These are phyloP conservation scores for Wickerhamiella allomyrinae DNA, from an alignment of 805 yeast species.

Conservation along the genomic window DNA sequence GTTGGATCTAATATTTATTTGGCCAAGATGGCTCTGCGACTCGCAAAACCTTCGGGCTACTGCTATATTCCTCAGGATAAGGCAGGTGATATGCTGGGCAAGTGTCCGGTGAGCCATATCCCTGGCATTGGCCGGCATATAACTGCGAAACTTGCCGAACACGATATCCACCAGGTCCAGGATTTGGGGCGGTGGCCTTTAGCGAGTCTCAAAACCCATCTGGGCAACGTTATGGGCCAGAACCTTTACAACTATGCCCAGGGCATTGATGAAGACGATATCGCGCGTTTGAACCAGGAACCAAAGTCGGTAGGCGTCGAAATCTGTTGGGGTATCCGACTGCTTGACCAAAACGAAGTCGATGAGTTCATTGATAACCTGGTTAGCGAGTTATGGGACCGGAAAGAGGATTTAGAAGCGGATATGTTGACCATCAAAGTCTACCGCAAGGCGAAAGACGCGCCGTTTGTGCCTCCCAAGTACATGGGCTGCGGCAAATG, in stretches of 20 bases:
- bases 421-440: constrained; percentile 47
- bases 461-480: constrained; percentile 66
- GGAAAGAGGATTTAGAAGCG: constrained; percentile 35
- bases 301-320: constrained; percentile 77
- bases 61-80: constrained; percentile 25
- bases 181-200: constrained; percentile 29
- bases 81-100: constrained; percentile 27
- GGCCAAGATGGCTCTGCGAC: constrained; percentile 58
- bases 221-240: constrained; percentile 61
- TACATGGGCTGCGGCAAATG: constrained; percentile 76
- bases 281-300: constrained; percentile 29
- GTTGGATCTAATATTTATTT: constrained; percentile 56
- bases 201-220: constrained; percentile 27
- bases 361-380: constrained; percentile 47
- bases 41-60: constrained; percentile 71
- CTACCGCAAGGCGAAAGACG: constrained; percentile 46
- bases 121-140: constrained; percentile 33
- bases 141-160: constrained; percentile 31
- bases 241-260: constrained; percentile 45
- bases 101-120: constrained; percentile 23
- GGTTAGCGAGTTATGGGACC: constrained; percentile 40
- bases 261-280: constrained; percentile 48
- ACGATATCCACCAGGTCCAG: constrained; percentile 23
- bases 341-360: constrained; percentile 44
- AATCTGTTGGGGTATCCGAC: constrained; percentile 81